Percentiles rank a stretch among this genome's conserved stretches.
phyloP scores from a whole-genome alignment of 2,329 filamentous ascomycete species.

The Penicillium polonicum region DNA sequence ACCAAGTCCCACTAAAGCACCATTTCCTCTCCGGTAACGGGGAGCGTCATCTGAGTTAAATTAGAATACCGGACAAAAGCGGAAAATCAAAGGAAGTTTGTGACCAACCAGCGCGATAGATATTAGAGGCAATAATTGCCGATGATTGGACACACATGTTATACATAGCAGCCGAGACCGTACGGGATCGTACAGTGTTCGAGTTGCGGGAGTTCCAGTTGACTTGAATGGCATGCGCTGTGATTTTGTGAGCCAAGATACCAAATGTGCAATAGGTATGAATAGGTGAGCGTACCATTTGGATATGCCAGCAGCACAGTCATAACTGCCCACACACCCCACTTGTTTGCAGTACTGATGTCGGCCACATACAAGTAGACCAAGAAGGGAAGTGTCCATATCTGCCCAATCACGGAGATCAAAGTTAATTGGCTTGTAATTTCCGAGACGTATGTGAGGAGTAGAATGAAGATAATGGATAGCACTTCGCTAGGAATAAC shows the following conservation, averaged over 20 bases:
- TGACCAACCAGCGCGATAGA: conserved; percentile 33
- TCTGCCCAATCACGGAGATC: conserved; percentile 52
- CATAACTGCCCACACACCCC: conserved; percentile 52
- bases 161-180: conserved; percentile 39
- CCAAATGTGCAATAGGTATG: neutral
- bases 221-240: conserved; percentile 55
- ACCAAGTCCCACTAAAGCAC: conserved; percentile 27
- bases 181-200: conserved; percentile 40
- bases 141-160: conserved; percentile 42
- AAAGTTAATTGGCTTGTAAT: conserved; percentile 50
- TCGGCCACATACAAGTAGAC: conserved; percentile 52
- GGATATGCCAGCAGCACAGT: conserved; percentile 55
- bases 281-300: conserved; percentile 35
- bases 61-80: conserved; percentile 2
- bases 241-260: conserved; percentile 1
- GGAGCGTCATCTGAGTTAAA: conserved; percentile 36
- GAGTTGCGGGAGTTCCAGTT: conserved; percentile 42
- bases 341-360: conserved; percentile 45
- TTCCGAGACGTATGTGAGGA: conserved; percentile 34
- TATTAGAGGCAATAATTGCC: conserved; percentile 38
- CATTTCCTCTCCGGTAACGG: conserved; percentile 49
- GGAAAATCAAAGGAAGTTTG: neutral
- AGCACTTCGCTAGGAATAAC: conserved; percentile 54
- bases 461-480: conserved; percentile 43
- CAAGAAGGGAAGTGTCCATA: conserved; percentile 56